Evolutionary conservation across 305 asterid species (phyloP), one percentile per base, ranked within the genome.

Genomic region (Solanum hybrid): DNA sequence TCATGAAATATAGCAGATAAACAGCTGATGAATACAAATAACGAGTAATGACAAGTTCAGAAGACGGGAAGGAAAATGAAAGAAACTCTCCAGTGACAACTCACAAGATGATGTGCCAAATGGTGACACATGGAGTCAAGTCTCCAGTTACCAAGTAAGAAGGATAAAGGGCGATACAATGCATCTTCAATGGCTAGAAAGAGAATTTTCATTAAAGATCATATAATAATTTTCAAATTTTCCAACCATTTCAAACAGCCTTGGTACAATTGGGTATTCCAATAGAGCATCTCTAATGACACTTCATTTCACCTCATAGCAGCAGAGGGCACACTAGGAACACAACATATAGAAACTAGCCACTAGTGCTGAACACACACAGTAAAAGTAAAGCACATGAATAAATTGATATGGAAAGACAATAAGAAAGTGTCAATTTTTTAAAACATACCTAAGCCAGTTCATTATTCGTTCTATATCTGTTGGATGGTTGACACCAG

Each of bases 401-500:
- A 5, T 9, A 84, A 29, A 15, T 84, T 84, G 11, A 84, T 32
- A 56, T 6, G 42, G 87, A 22, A 85, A 71, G 27, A 69, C 24
- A 6, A 36, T 26, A 37, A 36, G 11, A 66, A 86, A 37, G 38
- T 26, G 4, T 26, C 42, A 35, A 51, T 36, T 56, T 38, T 35
- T 84, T 40, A 24, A 66, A 76, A 71, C 89, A 89, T 78, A 94
- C 98, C 98, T 94, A 89, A 96, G 96, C 98, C 98, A 96, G 90
- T 88, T 92, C n/a, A 93, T 92, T 90, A 95, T 94, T 32, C 98
- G 93, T 86, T 92, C 92, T 93, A 95, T 95, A 88, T 96, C 98
- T 35, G 94, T 93, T 29, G 94, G 95, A 90, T 96, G 98, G 90
- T 96, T 93, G 90, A 96, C 98, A 75, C 98, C 98, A 56, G 98